Evolutionary conservation across 352 stramenopile genomes (phyloP), one percentile per base, ranked within the genome.

Genomic region (Blastocystis sp.): DNA sequence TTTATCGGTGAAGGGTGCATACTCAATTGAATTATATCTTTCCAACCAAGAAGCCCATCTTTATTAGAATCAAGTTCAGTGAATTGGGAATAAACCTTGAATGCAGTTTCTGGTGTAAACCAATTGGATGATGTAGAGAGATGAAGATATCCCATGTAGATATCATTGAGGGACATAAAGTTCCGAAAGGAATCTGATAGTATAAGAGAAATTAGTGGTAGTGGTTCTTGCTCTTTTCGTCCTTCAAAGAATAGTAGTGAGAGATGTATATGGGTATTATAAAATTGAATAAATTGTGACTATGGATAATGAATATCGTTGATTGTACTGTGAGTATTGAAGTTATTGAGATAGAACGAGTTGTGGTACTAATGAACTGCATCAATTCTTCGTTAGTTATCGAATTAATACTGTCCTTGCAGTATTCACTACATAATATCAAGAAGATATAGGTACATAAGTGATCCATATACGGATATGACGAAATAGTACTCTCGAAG

Each of bases 271-370:
- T 81, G 51, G 5, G 48, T 81, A 17, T 30, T 33, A 24, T 81
- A 81, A 27, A 81, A 81, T 22, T 81, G 70, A 35, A 81, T 40
- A 40, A 81, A 81, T 40, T 81, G 70, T 27, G 44, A 64, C 70
- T 81, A 64, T 15, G n/a, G 7, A 48, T 60, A 13, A 81, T 11
- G 17, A 6, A 60, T 11, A n/a, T 54, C 1, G 37, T 40, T 27
- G 44, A 0, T 44, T 6, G 7, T 3, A 81, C 70, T 24, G 70
- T 81, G 5, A 81, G 70, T 42, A 81, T 64, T 9, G 42, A 40
- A 11, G 42, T 37, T 22, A 81, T 60, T 7, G 70, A 30, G 15
- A 81, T 81, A 27, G 24, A 24, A 33, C 51, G 70, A 24, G 42
- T 40, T 6, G 62, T 59, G 24, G 33, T 42, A 11, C 3, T 51